Conservation (phyloP, 1,284 basidiomycete genomes). For the Cutaneotrichosporon sp. region DNA sequence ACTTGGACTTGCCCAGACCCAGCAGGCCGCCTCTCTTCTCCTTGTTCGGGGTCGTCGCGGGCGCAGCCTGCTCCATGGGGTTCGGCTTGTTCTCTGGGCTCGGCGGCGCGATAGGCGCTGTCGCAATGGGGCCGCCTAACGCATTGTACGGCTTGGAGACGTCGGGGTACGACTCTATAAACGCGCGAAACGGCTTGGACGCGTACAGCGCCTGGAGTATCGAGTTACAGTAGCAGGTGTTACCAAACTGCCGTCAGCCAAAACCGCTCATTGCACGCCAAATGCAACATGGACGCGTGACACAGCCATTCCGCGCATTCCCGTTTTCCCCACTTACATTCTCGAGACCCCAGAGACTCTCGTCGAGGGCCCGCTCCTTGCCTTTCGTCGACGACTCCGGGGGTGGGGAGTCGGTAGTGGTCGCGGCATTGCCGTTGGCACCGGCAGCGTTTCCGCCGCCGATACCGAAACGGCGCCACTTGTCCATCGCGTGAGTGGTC, state of each 20-base stretch:
- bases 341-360: slow-evolving; percentile 71
- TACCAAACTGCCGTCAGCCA: slow-evolving; percentile 59
- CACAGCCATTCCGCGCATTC: too few relatives aligned
- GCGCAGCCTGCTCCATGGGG: slow-evolving; percentile 11
- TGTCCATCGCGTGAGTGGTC: slow-evolving; percentile 11
- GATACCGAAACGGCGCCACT: slow-evolving; percentile 17
- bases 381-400: slow-evolving; percentile 13
- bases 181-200: slow-evolving; percentile 72
- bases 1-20: slow-evolving; percentile 16
- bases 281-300: too few relatives aligned
- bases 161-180: slow-evolving; percentile 58
- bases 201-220: slow-evolving; percentile 93
- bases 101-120: slow-evolving; percentile 10
- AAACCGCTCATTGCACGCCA: too few relatives aligned
- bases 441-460: slow-evolving; percentile 2
- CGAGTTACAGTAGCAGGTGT: slow-evolving; percentile 94
- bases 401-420: neutral
- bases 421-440: slow-evolving; percentile 4
- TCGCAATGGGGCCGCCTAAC: slow-evolving; percentile 25
- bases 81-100: slow-evolving; percentile 15
- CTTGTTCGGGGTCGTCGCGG: slow-evolving; percentile 9
- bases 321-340: slow-evolving; percentile 61
- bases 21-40: slow-evolving; percentile 23
- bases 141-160: slow-evolving; percentile 35
- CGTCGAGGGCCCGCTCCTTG: slow-evolving; percentile 32